These are phyloP conservation scores for Flaveria ramosissima DNA, from an alignment of 129 eudicot species.

Conservation along the genomic window DNA sequence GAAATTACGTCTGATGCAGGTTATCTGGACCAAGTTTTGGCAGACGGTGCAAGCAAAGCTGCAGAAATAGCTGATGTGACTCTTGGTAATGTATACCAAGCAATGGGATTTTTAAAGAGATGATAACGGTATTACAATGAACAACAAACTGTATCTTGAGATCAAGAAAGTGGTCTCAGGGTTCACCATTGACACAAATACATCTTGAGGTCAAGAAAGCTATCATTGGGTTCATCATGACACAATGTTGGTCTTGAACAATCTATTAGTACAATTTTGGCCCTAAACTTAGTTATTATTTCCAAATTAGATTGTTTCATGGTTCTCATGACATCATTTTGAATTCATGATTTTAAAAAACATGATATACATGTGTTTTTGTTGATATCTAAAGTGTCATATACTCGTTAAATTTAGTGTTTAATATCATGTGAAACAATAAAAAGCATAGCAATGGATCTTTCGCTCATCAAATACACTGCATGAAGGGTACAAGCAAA, in stretches of 20 bases:
- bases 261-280: neutral
- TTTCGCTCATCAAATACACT: too few relatives aligned
- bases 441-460: too few relatives aligned
- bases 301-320: too few relatives aligned
- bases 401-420: too few relatives aligned
- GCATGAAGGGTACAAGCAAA: too few relatives aligned
- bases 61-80: conserved; percentile 72
- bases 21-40: conserved; percentile 69
- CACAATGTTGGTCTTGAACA: neutral
- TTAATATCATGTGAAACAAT: too few relatives aligned
- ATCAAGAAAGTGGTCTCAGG: neutral
- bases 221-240: neutral
- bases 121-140: conserved; percentile 21
- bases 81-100: conserved; percentile 69
- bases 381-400: too few relatives aligned
- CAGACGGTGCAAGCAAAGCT: conserved; percentile 91
- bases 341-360: too few relatives aligned
- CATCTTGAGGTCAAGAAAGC: conserved; percentile 9
- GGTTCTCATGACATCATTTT: too few relatives aligned
- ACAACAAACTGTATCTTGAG: conserved; percentile 14
- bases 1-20: conserved; percentile 73
- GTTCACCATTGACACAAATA: neutral
- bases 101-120: conserved; percentile 85
- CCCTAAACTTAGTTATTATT: too few relatives aligned
- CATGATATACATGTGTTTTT: too few relatives aligned